Base-by-base conservation (phyloP, 1,284 basidiomycete genomes). In the Ceratobasidium sp. region DNA sequence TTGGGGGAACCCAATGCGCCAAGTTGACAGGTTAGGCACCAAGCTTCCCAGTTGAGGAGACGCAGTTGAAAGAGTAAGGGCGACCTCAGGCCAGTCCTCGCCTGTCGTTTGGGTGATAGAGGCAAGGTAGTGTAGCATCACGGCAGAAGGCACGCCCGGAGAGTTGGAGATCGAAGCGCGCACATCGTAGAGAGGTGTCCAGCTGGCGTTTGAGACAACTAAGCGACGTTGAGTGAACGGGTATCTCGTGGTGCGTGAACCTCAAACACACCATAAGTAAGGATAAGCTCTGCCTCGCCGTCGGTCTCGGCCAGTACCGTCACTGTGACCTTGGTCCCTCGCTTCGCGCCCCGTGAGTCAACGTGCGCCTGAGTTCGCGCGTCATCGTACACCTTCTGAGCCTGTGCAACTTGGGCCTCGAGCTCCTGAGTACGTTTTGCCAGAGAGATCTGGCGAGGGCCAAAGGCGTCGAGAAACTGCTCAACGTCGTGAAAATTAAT, bases 141-240 rank as follows among this genome's bases (percentile, higher is more conserved):
- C 73, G 17, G 76, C 69, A 5, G 76, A 77, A 49, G 51, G 19
- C 6, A 43, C 51, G 34, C 64, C 70, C 2, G 64, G 17, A 7
- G 57, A 67, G n/a, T 66, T 67, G 34, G 76, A 64, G 32, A 81
- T 77, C 6, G 57, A 73, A 19, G 81, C 81, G 34, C 81, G 78
- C 17, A 81, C 65, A 64, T 81, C 81, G 49, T 81, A 81, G 6
- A 80, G 76, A 82, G 49, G 61, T 76, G n/a, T n/a, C n/a, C n/a
- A n/a, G n/a, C n/a, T n/a, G 2, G 81, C 81, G 22, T 77, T 75
- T 25, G 76, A 76, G n/a, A 82, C 81, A 13, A 79, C 80, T 81
- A 2, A 15, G 52, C 40, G 25, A n/a, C 13, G n/a, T 19, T n/a
- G 6, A 43, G 15, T 61, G n/a, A 8, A 17, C 22, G 9, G 2